Evolutionary conservation across 1,139 yeast genomes (phyloP).

Genomic region (Scheffersomyces segobiensis): DNA sequence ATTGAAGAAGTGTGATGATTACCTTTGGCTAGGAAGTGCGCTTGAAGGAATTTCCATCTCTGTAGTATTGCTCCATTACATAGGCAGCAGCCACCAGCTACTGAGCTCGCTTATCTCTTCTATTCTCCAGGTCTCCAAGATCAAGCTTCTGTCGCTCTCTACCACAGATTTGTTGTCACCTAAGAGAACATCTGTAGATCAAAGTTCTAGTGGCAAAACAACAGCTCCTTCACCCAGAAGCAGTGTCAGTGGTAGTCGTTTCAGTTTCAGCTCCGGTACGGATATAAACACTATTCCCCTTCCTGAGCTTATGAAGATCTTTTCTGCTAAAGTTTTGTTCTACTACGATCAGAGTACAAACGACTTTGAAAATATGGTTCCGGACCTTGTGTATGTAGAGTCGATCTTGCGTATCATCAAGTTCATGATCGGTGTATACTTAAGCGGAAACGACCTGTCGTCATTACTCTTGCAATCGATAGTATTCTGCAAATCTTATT

Average conservation of each 20-base stretch:
- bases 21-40: slow-evolving; percentile 86
- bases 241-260: slow-evolving; percentile 27
- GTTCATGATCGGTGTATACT: slow-evolving; percentile 56
- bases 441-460: slow-evolving; percentile 42
- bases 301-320: slow-evolving; percentile 52
- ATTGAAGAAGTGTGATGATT: slow-evolving; percentile 67
- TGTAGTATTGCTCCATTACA: slow-evolving; percentile 57
- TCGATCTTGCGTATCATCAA: slow-evolving; percentile 63
- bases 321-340: slow-evolving; percentile 47
- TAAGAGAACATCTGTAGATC: slow-evolving; percentile 21
- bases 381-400: slow-evolving; percentile 79
- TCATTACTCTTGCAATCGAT: slow-evolving; percentile 29
- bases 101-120: slow-evolving; percentile 36
- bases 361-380: slow-evolving; percentile 74
- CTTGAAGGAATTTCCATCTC: slow-evolving; percentile 78
- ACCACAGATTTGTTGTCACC: slow-evolving; percentile 10
- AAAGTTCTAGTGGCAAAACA: slow-evolving; percentile 3
- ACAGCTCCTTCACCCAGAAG: slow-evolving; percentile 32
- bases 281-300: slow-evolving; percentile 31
- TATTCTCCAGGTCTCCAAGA: slow-evolving; percentile 28
- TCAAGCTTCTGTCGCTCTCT: slow-evolving; percentile 18
- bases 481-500: slow-evolving; percentile 41
- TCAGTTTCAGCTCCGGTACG: slow-evolving; percentile 17
- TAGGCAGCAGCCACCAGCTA: slow-evolving; percentile 60
- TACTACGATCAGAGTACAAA: slow-evolving; percentile 61